Evolutionary conservation across 345 rosid species (phyloP).

Genomic region (Gossypium sturtianum): DNA sequence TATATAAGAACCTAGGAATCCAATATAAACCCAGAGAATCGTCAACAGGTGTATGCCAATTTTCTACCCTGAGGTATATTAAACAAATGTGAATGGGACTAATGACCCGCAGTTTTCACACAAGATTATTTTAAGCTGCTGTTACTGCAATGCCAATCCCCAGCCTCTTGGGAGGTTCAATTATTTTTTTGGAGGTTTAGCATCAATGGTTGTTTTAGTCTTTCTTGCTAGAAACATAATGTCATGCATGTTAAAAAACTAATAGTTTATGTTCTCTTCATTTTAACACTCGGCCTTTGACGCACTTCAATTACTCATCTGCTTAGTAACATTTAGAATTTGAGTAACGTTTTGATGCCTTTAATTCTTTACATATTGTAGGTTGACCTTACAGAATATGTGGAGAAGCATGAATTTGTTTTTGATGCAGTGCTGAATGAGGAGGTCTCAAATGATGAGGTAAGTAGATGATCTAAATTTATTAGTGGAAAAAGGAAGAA

Average conservation of each 20-base stretch:
- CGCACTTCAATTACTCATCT: not conserved
- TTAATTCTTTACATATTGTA: conserved; percentile 26
- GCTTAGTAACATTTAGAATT: not conserved
- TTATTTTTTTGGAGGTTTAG: too few relatives aligned
- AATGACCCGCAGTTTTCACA: not conserved
- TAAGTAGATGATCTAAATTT: conserved; percentile 21
- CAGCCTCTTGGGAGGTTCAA: too few relatives aligned
- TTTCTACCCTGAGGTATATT: not conserved
- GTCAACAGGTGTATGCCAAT: not conserved
- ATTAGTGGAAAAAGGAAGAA: not conserved
- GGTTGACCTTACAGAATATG: conserved; percentile 95
- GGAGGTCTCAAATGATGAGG: conserved; percentile 98
- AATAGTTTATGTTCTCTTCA: not conserved
- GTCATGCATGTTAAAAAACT: not conserved
- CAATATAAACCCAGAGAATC: conserved; percentile 1
- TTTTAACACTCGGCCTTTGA: not conserved
- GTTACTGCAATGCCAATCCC: too few relatives aligned
- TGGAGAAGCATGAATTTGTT: conserved; percentile 93
- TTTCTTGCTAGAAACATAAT: not conserved
- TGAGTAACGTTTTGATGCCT: too few relatives aligned
- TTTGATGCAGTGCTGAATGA: conserved; percentile 94
- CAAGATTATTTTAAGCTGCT: not conserved
- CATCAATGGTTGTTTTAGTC: not conserved
- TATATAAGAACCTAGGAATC: not conserved
- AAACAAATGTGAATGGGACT: not conserved